These are phyloP conservation scores for Cryptosporidium sp. DNA, from an alignment of 169 alveolate genomes.

Conservation along the genomic window DNA sequence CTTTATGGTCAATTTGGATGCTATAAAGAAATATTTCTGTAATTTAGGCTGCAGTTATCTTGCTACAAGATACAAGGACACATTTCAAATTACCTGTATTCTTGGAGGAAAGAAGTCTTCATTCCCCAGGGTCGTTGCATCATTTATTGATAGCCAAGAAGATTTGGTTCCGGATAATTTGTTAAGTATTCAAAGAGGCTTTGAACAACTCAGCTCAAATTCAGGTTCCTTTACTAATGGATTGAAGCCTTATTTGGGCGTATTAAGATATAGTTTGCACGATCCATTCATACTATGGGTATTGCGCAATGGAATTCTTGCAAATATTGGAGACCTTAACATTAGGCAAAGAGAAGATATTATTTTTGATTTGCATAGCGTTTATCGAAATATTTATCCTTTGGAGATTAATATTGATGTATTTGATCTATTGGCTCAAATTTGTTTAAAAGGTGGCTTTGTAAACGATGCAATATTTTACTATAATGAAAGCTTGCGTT, in stretches of 20 bases:
- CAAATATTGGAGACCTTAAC: slow-evolving; percentile 42
- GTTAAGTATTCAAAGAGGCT: slow-evolving; percentile 52
- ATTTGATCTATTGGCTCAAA: slow-evolving; percentile 57
- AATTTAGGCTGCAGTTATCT: slow-evolving; percentile 84
- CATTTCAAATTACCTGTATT: slow-evolving; percentile 84
- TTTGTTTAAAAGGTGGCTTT: slow-evolving; percentile 71
- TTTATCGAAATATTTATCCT: slow-evolving; percentile 62
- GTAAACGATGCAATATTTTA: slow-evolving; percentile 65
- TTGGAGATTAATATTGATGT: slow-evolving; percentile 58
- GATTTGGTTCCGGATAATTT: slow-evolving; percentile 62
- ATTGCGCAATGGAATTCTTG: slow-evolving; percentile 39
- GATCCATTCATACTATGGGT: slow-evolving; percentile 69
- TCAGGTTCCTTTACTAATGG: slow-evolving; percentile 1
- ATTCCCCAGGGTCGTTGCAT: slow-evolving; percentile 55
- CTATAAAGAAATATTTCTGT: slow-evolving; percentile 82
- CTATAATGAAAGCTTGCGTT: slow-evolving; percentile 47
- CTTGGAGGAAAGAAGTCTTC: slow-evolving; percentile 42
- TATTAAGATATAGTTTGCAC: slow-evolving; percentile 50
- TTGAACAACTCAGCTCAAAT: slow-evolving; percentile 13
- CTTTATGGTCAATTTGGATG: slow-evolving; percentile 87
- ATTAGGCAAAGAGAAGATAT: slow-evolving; percentile 58
- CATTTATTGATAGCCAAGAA: slow-evolving; percentile 54
- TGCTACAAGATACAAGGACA: slow-evolving; percentile 86
- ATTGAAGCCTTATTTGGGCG: slow-evolving; percentile 50
- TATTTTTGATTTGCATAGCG: slow-evolving; percentile 31